Base-by-base conservation (phyloP, 1,284 basidiomycete species). In the Ceratorhiza oryzae-sativae region DNA sequence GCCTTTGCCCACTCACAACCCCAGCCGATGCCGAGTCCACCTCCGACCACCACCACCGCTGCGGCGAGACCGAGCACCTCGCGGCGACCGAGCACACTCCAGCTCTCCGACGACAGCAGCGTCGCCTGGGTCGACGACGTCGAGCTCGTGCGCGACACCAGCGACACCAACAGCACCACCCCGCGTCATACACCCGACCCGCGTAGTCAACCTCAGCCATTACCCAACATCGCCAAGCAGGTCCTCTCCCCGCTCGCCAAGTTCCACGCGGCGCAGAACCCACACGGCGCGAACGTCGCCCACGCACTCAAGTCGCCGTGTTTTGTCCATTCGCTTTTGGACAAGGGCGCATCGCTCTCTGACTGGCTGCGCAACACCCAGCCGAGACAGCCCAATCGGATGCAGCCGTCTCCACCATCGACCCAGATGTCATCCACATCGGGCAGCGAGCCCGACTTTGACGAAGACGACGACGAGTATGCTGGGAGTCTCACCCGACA, bases 401-500 rank as follows among this genome's bases (percentile, higher is more conserved):
- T 55, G 71, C 71, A 62, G 27, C 65, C 42, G 18, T 55, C 63
- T 18, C 46, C 60, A 3, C 72, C 73, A 10, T 46, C 51, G 27
- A 71, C 58, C n/a, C 45, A 58, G 51, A 68, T 30, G 51, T 23
- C 25, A 4, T 65, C 59, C 9, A 72, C 49, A 10, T 65, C 72
- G n/a, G 45, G 72, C 51, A 59, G 63, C 56, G 51, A 72, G 34
- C 77, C 77, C 15, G 80, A 84, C 48, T 81, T 82, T 61, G 85
- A 85, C 18, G 80, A 81, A 32, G 89, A 90, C 39, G 88, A 90
- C n/a, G 87, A 88, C 41, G 88, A 88, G 51, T 87, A 86, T 72
- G 86, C 86, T 1, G 85, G 86, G 68, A 96, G 88, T 78, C 82
- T 98, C 76, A 98, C 97, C 2, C 90, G 88, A 77, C 94, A 96